Evolutionary conservation across 306 rosid genomes (phyloP), one percentile per base, ranked within the genome.

Genomic region (Urtica urens): DNA sequence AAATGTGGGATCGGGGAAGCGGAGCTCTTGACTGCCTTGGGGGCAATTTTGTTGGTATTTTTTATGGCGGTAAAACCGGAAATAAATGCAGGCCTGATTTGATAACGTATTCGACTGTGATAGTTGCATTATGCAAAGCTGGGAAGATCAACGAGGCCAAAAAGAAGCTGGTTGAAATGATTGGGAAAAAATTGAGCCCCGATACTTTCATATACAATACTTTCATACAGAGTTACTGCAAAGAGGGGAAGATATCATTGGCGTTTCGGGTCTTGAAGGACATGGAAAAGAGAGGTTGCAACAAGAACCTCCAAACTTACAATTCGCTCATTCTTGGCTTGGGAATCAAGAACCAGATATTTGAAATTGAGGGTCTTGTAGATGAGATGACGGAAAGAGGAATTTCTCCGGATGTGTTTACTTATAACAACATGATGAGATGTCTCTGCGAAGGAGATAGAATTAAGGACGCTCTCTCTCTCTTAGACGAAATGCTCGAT

Each of bases 361-460:
- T 90, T 66, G 95, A 84, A 81, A 90, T 84, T 30, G 81, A 81
- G 27, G 95, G 97, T 23, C 65, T 90, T 76, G 63, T 84, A 83
- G 84, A 90, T 66, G 97, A 90, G 75, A 81, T 90, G 94, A 81
- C 51, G 74, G 97, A 88, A 65, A 77, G 62, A 67, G 94, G 94
- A 38, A 44, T 84, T 54, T 23, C 50, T 62, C 84, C 95, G 23
- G 69, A 84, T 73, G 70, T 84, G 26, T 48, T 58, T 53, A 84
- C 95, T 23, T 84, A 90, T 19, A 90, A 84, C 67, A 81, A 77
- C 38, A 57, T 84, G 67, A 79, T 90, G 42, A 72, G 64, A 51
- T 62, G 78, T 57, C 87, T 84, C 53, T 79, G 87, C 60, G 87
- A 81, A 68, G 95, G 68, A 62, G 93, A 86, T 49, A 78, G 67